Base-by-base conservation (phyloP, 129 eudicot genomes). In the Scalesia atractyloides region DNA sequence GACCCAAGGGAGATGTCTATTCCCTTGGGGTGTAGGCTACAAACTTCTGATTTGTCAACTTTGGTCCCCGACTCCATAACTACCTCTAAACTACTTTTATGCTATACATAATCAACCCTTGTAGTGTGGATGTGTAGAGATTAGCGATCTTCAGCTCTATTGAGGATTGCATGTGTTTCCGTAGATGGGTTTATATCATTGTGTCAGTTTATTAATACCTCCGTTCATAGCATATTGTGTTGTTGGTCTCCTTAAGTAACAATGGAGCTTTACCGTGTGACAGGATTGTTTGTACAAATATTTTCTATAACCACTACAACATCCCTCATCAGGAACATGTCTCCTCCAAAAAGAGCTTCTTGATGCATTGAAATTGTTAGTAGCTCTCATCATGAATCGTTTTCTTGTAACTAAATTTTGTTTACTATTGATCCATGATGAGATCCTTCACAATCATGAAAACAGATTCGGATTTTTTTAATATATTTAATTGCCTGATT, bases 321-420 rank as follows among this genome's bases (percentile, higher is more conserved):
- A 15, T 85, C 87, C 67, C 86, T 91, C 20, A 77, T 87, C 10
- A 72, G 81, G 77, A 91, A 87, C 59, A 91, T 91, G 97, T 81
- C 93, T 71, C 96, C 94, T 66, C 96, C 94, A 61, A 90, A 85
- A 83, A 81, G 86, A 81, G 82, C 95, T 73, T 79, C 92, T 30
- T 87, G 74, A 86, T 39, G 30, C 56, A 62, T 78, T 74, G 58
- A 15, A 70, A 63, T 52, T 34, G 10, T 53, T 51, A 26, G 49
- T 67, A 66, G 60, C 30, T 54, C 16, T 71, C 68, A 50, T 46
- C 34, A 41, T 74, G 76, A 26, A 8, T 5, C 60, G 39, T 5
- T 11, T 44, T 53, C 54, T 44, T 43, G 44, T 19, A 51, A 71
- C 16, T 48, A 6, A 19, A 1, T n/a, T 62, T 50, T 4, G 62